Evolutionary conservation across 805 yeast species (phyloP).

Genomic region (Saccharomycopsis fibuligera): DNA sequence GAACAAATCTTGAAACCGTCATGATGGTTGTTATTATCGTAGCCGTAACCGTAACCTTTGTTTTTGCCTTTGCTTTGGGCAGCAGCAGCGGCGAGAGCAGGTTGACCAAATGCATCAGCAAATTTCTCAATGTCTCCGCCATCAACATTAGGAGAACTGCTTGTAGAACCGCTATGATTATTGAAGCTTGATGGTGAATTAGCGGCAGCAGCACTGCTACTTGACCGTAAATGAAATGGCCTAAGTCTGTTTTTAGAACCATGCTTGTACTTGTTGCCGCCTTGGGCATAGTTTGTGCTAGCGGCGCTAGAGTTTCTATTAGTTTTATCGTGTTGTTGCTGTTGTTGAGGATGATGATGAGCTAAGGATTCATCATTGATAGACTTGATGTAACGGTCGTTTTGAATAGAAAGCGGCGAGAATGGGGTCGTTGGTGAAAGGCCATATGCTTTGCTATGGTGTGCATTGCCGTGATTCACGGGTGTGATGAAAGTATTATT

Average conservation of each 20-base stretch:
- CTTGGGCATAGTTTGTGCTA: too few relatives aligned
- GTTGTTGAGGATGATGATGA: too few relatives aligned
- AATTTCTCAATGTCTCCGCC: slow-evolving; percentile 5
- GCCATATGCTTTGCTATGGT: background rate
- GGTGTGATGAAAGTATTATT: background rate
- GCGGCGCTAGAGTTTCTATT: slow-evolving; percentile 11
- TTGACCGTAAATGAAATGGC: slow-evolving; percentile 18
- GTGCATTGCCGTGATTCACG: background rate
- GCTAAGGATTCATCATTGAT: slow-evolving; percentile 10
- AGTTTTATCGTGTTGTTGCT: too few relatives aligned
- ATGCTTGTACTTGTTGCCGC: slow-evolving; percentile 4
- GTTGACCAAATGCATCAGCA: background rate
- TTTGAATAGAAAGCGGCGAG: slow-evolving; percentile 16
- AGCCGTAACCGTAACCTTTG: background rate
- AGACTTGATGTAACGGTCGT: slow-evolving; percentile 15
- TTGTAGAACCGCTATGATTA: background rate
- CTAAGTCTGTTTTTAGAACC: slow-evolving; percentile 6
- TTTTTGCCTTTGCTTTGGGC: background rate
- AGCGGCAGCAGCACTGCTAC: background rate
- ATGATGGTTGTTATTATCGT: background rate
- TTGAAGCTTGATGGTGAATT: background rate
- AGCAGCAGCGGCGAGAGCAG: background rate
- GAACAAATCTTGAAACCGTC: slow-evolving; percentile 9
- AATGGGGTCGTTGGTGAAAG: slow-evolving; percentile 16
- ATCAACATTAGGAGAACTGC: background rate